Evolutionary conservation across 495 filamentous ascomycete species (phyloP).

Genomic region (Schizothecium vesticola): DNA sequence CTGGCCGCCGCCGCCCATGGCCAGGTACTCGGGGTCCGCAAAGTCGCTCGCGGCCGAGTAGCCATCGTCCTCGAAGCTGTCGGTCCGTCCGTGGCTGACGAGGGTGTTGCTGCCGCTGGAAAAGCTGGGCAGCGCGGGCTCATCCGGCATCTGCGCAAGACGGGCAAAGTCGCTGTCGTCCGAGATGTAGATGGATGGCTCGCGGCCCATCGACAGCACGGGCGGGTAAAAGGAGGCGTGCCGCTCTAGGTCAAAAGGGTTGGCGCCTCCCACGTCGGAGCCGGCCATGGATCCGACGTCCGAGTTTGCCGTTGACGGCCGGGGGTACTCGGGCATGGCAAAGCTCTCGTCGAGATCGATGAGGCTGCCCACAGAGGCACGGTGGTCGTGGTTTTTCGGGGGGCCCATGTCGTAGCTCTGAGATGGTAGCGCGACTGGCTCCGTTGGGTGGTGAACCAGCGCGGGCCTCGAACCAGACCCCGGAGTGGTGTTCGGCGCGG

Average conservation of each 20-base stretch:
- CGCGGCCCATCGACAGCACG: constrained; percentile 27
- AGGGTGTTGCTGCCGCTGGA: constrained; percentile 12
- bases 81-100: constrained; percentile 19
- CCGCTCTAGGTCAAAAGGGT: constrained; percentile 51
- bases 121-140: constrained; percentile 12
- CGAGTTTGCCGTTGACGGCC: constrained; percentile 51
- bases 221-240: constrained; percentile 48
- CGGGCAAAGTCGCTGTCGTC: constrained; percentile 43
- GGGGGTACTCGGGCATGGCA: constrained; percentile 27
- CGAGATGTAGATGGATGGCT: constrained; percentile 49
- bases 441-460: constrained; percentile 46
- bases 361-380: constrained; percentile 40
- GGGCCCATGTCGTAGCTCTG: constrained; percentile 36
- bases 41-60: constrained; percentile 28
- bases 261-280: constrained; percentile 42
- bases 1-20: constrained; percentile 14
- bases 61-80: constrained; percentile 30
- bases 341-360: constrained; percentile 51
- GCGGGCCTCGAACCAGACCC: constrained; percentile 35
- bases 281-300: constrained; percentile 43
- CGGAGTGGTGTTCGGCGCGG: constrained; percentile 14
- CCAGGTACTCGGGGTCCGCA: constrained; percentile 25
- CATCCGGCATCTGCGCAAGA: constrained; percentile 13
- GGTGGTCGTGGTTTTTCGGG: constrained; percentile 25
- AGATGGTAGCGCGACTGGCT: constrained; percentile 41